These are phyloP conservation scores for Nemania sp. DNA, from an alignment of 2,329 filamentous ascomycete genomes.

Conservation along the genomic window DNA sequence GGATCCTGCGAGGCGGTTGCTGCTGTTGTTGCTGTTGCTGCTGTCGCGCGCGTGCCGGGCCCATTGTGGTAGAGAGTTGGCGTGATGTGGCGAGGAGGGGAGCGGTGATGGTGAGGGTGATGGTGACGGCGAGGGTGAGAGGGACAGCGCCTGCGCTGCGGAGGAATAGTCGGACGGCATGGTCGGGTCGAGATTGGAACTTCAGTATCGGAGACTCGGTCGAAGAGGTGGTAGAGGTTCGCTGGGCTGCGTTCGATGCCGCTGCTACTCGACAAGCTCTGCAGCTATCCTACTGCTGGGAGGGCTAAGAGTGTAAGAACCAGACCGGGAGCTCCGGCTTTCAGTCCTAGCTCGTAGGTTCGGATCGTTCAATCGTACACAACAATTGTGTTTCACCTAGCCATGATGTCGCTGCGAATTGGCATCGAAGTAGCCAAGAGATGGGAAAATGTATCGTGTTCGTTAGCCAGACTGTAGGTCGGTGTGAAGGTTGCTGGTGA, in stretches of 20 bases:
- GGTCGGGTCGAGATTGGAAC: neutral
- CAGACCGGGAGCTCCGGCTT: conserved; percentile 18
- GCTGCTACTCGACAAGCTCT: too few species aligned
- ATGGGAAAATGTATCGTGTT: too few species aligned
- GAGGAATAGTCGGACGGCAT: conserved; percentile 58
- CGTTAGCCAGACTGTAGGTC: too few species aligned
- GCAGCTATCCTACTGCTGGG: too few species aligned
- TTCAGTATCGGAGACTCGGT: too few species aligned
- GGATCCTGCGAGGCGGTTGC: conserved; percentile 23
- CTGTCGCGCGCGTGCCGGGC: conserved; percentile 25
- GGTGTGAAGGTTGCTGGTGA: too few species aligned
- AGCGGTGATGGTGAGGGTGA: conserved; percentile 40
- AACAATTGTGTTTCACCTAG: conserved; percentile 6
- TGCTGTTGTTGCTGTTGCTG: conserved; percentile 12
- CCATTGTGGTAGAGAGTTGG: conserved; percentile 51
- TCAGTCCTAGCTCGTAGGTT: conserved; percentile 9
- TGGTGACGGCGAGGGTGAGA: conserved; percentile 43
- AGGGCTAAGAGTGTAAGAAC: too few species aligned
- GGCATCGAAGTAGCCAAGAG: neutral
- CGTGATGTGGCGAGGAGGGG: conserved; percentile 40
- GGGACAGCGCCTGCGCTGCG: conserved; percentile 53
- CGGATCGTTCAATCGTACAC: neutral
- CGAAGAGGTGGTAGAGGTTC: too few species aligned
- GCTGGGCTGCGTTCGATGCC: too few species aligned
- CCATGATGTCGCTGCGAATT: conserved; percentile 6